Conservation (phyloP, 768 basidiomycete species). For the Termitomyces sp. region DNA sequence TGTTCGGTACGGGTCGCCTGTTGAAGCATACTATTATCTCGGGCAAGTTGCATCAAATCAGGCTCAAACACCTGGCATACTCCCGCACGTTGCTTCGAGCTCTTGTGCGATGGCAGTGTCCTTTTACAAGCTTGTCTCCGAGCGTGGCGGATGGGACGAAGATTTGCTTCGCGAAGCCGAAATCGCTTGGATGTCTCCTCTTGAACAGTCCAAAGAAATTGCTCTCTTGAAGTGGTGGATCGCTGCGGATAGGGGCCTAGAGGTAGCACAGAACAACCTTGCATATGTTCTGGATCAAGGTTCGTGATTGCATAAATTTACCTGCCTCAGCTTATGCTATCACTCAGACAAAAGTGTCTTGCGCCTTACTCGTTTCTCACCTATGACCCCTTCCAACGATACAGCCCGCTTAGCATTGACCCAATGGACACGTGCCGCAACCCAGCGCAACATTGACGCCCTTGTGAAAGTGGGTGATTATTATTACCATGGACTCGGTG, state of each 20-base stretch:
- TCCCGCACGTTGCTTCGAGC: constrained; percentile 49
- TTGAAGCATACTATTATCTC: constrained; percentile 93
- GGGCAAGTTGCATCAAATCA: constrained; percentile 72
- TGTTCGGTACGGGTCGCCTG: constrained; percentile 81
- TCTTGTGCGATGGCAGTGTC: constrained; percentile 88
- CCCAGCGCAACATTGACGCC: constrained; percentile 92
- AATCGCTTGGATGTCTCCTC: constrained; percentile 61
- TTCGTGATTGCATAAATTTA: constrained; percentile 21
- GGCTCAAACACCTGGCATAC: constrained; percentile 37
- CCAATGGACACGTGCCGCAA: constrained; percentile 93
- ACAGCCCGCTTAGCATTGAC: constrained; percentile 81
- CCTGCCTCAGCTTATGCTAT: neutral
- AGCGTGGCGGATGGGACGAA: constrained; percentile 85
- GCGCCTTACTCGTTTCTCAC: constrained; percentile 61
- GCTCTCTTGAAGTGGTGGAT: constrained; percentile 95
- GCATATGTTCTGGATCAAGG: constrained; percentile 92
- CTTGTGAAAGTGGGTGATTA: constrained; percentile 98
- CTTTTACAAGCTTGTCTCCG: constrained; percentile 89
- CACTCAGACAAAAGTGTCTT: constrained; percentile 62
- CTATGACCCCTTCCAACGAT: constrained; percentile 70
- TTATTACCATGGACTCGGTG: constrained; percentile 87
- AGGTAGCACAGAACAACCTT: constrained; percentile 92
- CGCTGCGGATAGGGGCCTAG: constrained; percentile 87
- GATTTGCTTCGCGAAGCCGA: constrained; percentile 81
- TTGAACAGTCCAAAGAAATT: constrained; percentile 67